Percentiles rank a stretch among this genome's conserved stretches.
Conservation (phyloP, 1,284 basidiomycete genomes). For the Cerioporus squamosus region DNA sequence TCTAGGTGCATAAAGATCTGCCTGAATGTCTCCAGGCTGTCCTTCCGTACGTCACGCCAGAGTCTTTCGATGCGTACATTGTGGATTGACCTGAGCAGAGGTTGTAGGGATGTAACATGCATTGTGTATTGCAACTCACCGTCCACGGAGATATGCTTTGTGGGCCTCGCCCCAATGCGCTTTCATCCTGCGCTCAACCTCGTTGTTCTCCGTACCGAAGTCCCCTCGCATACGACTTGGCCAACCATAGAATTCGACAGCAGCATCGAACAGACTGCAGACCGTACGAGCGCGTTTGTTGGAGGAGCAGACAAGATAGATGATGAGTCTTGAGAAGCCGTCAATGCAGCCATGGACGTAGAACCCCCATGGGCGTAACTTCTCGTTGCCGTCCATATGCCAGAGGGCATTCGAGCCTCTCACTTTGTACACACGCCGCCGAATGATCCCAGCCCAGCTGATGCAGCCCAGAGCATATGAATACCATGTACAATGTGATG, state of each 20-base stretch:
- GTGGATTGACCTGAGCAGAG: neutral
- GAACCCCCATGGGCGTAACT: neutral
- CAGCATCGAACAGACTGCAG: neutral
- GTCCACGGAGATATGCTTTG: neutral
- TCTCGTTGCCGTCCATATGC: neutral
- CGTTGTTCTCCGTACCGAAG: neutral
- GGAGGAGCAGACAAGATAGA: neutral
- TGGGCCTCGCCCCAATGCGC: neutral
- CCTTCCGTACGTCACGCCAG: neutral
- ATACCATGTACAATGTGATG: too few species aligned
- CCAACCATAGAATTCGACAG: neutral
- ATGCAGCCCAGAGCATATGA: too few species aligned
- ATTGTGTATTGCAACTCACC: neutral
- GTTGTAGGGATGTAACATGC: too few species aligned
- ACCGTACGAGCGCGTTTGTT: neutral
- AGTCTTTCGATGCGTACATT: neutral
- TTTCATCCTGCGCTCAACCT: neutral
- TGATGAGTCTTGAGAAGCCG: neutral
- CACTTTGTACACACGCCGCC: neutral
- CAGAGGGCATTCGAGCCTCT: neutral
- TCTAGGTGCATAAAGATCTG: neutral
- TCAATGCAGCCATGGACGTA: neutral
- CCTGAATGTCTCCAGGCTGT: neutral
- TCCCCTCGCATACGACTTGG: neutral
- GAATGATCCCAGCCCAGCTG: too few species aligned